Evolutionary conservation across 768 basidiomycete genomes (phyloP).

Genomic region (Mycena albidolilacea): DNA sequence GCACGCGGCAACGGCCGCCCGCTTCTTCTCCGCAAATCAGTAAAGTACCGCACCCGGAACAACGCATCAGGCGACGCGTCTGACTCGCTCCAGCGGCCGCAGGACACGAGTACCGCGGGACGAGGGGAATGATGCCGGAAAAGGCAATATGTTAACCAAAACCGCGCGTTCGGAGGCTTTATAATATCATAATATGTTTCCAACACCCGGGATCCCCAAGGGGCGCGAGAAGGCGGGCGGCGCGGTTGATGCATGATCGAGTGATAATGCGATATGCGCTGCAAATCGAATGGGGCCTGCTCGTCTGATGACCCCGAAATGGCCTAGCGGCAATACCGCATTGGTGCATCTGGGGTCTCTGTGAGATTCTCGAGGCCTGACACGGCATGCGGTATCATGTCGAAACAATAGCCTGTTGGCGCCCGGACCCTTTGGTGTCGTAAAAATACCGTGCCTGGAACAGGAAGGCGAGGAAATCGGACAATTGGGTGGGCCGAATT

Average conservation of each 20-base stretch:
- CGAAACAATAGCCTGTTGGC: too few relatives aligned
- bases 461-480: slow-evolving; percentile 30
- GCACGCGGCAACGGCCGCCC: neutral
- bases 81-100: neutral
- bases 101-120: neutral
- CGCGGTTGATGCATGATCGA: neutral
- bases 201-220: slow-evolving; percentile 4
- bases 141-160: slow-evolving; percentile 32
- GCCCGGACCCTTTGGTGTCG: neutral
- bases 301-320: slow-evolving; percentile 28
- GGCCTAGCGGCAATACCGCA: slow-evolving; percentile 31
- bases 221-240: neutral
- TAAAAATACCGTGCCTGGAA: slow-evolving; percentile 13
- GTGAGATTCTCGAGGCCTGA: slow-evolving; percentile 12
- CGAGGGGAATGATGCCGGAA: slow-evolving; percentile 22
- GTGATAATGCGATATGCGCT: neutral
- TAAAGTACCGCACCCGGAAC: slow-evolving; percentile 1
- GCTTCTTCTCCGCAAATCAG: neutral
- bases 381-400: too few relatives aligned
- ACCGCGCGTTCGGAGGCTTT: neutral
- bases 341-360: slow-evolving; percentile 14
- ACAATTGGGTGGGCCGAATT: slow-evolving; percentile 19
- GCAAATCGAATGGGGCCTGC: neutral
- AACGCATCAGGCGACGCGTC: slow-evolving; percentile 13
- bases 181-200: neutral